Evolutionary conservation across 2,329 filamentous ascomycete species (phyloP).

Genomic region (Mycocentrospora acerina): DNA sequence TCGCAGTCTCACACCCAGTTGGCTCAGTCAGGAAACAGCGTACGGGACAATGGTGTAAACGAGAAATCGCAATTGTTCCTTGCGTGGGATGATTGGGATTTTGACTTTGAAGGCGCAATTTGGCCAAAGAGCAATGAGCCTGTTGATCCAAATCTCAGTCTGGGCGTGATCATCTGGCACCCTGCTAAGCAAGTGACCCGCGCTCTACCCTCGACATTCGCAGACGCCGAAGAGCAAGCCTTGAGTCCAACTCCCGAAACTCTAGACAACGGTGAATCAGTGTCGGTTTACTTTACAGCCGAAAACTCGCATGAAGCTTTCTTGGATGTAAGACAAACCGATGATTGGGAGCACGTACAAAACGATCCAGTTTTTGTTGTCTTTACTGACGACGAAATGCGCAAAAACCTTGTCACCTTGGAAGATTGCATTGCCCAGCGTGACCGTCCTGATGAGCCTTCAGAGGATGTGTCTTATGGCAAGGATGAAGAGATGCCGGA

Average conservation of each 20-base stretch:
- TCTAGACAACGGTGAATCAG: slow-evolving; percentile 46
- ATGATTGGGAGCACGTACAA: slow-evolving; percentile 52
- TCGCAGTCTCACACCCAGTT: slow-evolving; percentile 11
- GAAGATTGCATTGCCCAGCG: slow-evolving; percentile 47
- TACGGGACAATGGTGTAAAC: slow-evolving; percentile 16
- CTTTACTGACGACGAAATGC: slow-evolving; percentile 45
- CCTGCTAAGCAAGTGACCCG: slow-evolving; percentile 47
- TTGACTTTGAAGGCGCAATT: slow-evolving; percentile 48
- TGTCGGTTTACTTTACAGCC: slow-evolving; percentile 53
- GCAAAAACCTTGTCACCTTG: slow-evolving; percentile 42
- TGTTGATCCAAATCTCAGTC: slow-evolving; percentile 47
- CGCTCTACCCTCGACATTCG: slow-evolving; percentile 46
- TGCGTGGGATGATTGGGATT: slow-evolving; percentile 45
- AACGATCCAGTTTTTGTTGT: slow-evolving; percentile 53
- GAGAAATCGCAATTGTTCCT: slow-evolving; percentile 36
- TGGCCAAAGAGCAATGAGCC: slow-evolving; percentile 49
- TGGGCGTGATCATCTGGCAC: slow-evolving; percentile 50
- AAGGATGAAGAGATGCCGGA: slow-evolving; percentile 39
- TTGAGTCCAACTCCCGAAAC: slow-evolving; percentile 40
- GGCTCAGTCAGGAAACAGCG: slow-evolving; percentile 16
- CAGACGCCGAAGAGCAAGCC: slow-evolving; percentile 48
- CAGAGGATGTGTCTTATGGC: slow-evolving; percentile 20
- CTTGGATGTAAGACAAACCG: slow-evolving; percentile 51
- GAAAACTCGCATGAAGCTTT: slow-evolving; percentile 48
- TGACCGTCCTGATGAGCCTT: slow-evolving; percentile 37